These are phyloP conservation scores for Garcia nutans DNA, from an alignment of 345 rosid species.

Conservation along the genomic window DNA sequence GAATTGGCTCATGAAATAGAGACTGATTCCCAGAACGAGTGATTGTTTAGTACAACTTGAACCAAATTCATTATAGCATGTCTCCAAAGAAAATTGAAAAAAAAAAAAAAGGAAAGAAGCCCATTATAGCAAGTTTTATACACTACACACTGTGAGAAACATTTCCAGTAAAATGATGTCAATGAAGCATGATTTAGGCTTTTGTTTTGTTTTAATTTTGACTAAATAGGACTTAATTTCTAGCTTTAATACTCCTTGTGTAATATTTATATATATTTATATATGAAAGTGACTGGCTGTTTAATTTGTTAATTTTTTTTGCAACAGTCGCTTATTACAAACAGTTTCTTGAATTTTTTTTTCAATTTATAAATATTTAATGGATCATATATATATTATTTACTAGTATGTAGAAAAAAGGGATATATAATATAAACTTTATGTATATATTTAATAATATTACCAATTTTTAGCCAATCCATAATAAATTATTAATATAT, in stretches of 20 bases:
- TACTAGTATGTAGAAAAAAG: no score
- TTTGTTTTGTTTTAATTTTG: not conserved
- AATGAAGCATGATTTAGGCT: not conserved
- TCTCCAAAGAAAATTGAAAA: no score
- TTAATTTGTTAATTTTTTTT: not conserved
- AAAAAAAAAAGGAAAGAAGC: no score
- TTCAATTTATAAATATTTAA: no score
- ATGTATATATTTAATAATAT: no score
- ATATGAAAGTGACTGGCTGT: not conserved
- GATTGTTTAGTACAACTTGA: not conserved
- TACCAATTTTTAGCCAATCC: no score
- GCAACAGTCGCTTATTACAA: not conserved
- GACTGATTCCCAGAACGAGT: slow-evolving; percentile 47
- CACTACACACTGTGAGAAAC: not conserved
- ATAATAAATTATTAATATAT: no score
- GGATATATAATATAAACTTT: no score
- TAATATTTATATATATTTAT: not conserved
- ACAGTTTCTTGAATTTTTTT: no score
- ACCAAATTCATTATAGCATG: no score
- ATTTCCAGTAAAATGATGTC: not conserved
- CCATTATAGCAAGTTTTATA: not conserved
- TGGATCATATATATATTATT: no score
- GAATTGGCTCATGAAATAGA: slow-evolving; percentile 84
- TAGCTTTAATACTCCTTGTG: not conserved
- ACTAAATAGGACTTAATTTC: not conserved